Conservation (phyloP, 148 eudicot species). For the Chenopodium formosanum region DNA sequence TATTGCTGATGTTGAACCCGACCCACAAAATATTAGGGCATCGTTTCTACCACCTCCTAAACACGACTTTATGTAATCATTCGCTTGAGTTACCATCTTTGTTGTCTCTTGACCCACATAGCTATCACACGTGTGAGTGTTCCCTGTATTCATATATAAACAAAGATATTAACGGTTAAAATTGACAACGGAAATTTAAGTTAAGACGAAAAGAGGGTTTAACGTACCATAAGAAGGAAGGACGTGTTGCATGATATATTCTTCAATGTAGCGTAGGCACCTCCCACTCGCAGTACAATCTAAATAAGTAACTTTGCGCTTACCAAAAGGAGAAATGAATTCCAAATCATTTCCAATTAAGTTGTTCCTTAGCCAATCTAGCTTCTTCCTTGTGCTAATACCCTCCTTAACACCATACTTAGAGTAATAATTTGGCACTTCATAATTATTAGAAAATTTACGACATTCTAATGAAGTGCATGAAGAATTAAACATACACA, state of each 20-base stretch:
- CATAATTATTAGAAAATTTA: neutral
- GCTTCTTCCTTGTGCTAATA: constrained; percentile 10
- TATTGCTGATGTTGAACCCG: constrained; percentile 42
- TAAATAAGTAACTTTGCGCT: constrained; percentile 34
- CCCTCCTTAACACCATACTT: neutral
- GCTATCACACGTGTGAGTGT: constrained; percentile 46
- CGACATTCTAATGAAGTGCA: neutral
- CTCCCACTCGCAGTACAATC: constrained; percentile 41
- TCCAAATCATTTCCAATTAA: constrained; percentile 27
- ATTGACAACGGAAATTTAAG: no score
- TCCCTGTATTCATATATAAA: constrained; percentile 24
- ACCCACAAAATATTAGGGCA: constrained; percentile 42
- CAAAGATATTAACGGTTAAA: no score
- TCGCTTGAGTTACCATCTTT: constrained; percentile 34
- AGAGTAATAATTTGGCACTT: neutral
- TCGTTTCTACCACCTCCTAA: constrained; percentile 37
- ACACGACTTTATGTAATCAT: constrained; percentile 35
- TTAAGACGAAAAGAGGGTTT: neutral
- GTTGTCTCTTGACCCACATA: constrained; percentile 41
- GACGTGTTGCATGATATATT: constrained; percentile 32
- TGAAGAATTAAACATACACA: constrained; percentile 4
- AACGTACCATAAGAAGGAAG: constrained; percentile 42
- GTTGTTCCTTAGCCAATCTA: constrained; percentile 31
- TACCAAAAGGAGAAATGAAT: constrained; percentile 38
- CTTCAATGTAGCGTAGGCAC: constrained; percentile 34